These are phyloP conservation scores for Dovyalis caffra DNA, from an alignment of 345 rosid species.

Conservation along the genomic window DNA sequence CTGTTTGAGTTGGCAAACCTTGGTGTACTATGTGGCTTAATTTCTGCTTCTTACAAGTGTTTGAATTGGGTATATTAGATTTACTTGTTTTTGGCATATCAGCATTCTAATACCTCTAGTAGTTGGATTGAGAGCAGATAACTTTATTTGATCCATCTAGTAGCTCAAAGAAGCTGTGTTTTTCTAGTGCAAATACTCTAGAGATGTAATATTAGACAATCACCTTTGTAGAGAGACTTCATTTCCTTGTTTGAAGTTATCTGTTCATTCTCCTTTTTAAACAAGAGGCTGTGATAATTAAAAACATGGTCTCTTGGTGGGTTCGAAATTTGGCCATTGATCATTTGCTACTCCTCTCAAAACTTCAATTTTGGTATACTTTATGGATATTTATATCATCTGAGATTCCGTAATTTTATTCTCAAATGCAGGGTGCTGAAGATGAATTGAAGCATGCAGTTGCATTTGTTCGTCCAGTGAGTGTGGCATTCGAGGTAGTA, in stretches of 20 bases:
- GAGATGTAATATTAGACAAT: not conserved
- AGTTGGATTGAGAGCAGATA: not conserved
- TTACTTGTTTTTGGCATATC: not conserved
- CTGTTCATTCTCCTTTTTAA: too few relatives aligned
- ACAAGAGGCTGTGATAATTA: too few relatives aligned
- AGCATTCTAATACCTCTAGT: not conserved
- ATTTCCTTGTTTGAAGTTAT: too few relatives aligned
- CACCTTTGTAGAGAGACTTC: not conserved
- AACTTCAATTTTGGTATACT: not conserved
- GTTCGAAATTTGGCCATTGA: too few relatives aligned
- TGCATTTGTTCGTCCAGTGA: conserved; percentile 78
- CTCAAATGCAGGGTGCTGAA: conserved; percentile 73
- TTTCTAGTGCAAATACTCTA: not conserved
- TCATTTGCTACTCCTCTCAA: not conserved
- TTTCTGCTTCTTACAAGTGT: not conserved
- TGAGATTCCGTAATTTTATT: not conserved
- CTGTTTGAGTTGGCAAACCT: not conserved
- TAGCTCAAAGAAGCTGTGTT: too few relatives aligned
- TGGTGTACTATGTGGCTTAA: not conserved
- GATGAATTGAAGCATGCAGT: conserved; percentile 94
- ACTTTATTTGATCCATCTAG: not conserved
- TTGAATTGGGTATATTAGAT: not conserved
- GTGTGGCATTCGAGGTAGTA: conserved; percentile 86
- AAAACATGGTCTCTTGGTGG: too few relatives aligned
- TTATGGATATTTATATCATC: not conserved